phyloP scores from a whole-genome alignment of 306 rosid species.

The Senna tora region DNA sequence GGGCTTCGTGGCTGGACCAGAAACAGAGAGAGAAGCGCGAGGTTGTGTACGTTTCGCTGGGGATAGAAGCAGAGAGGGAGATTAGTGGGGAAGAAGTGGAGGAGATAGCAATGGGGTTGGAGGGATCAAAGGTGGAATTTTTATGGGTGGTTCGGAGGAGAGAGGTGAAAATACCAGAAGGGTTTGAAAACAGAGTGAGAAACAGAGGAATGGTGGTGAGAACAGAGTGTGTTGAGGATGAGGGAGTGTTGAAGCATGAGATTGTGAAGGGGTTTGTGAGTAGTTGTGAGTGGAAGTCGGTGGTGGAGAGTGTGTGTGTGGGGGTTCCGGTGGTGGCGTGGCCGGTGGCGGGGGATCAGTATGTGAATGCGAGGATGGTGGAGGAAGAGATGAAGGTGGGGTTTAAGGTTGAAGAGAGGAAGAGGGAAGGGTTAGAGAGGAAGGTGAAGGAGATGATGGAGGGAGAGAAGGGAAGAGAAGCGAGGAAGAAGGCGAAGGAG shows the following conservation, averaged over 20 bases:
- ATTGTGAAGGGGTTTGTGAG: conserved; percentile 57
- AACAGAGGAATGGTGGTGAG: conserved; percentile 52
- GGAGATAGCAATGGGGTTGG: conserved; percentile 54
- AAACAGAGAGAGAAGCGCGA: conserved; percentile 3
- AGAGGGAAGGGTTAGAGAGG: not conserved
- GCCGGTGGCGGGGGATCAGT: conserved; percentile 59
- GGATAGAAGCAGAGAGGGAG: conserved; percentile 48
- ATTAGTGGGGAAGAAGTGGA: conserved; percentile 37
- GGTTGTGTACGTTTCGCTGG: conserved; percentile 57
- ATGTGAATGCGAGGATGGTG: conserved; percentile 54
- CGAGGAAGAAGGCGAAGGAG: conserved; percentile 21
- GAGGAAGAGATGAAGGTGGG: conserved; percentile 56
- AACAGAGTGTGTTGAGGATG: conserved; percentile 61
- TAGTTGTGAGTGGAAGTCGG: conserved; percentile 68
- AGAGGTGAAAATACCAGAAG: not conserved
- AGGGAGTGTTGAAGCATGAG: conserved; percentile 47
- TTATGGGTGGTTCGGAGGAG: conserved; percentile 49
- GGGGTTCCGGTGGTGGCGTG: conserved; percentile 59
- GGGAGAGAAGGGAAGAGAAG: not conserved
- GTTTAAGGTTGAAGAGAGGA: conserved; percentile 42
- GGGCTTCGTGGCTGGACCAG: conserved; percentile 50
- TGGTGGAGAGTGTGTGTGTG: conserved; percentile 49
- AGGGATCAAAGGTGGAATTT: conserved; percentile 43
- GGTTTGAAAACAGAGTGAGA: conserved; percentile 47
- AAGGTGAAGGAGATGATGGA: conserved; percentile 28